Evolutionary conservation across 441 rosid genomes (phyloP).

Genomic region (Populus hybrid): DNA sequence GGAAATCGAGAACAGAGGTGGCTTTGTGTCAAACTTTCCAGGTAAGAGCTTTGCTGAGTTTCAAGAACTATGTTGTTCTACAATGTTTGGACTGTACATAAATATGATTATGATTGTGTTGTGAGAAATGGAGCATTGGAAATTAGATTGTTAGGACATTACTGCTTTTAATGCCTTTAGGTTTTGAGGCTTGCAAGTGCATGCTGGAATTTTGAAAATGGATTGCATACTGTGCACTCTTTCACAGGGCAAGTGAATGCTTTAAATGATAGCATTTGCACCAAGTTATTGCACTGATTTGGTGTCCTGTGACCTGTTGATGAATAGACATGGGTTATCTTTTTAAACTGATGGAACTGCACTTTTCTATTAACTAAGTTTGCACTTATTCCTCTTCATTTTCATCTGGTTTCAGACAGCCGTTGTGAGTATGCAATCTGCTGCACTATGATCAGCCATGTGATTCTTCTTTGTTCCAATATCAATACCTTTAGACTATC

Average conservation of each 20-base stretch:
- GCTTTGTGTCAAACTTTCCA: constrained; percentile 81
- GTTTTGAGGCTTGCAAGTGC: not conserved
- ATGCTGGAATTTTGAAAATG: not conserved
- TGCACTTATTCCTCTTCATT: no score
- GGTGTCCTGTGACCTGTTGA: not conserved
- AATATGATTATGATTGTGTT: not conserved
- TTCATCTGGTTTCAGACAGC: not conserved
- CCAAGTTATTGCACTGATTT: not conserved
- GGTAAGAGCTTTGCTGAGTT: constrained; percentile 37
- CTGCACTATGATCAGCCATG: not conserved
- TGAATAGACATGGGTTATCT: not conserved
- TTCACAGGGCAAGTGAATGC: not conserved
- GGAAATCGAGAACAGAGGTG: constrained; percentile 73
- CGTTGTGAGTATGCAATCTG: not conserved
- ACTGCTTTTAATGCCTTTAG: not conserved
- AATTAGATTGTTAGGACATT: not conserved
- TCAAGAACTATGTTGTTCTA: not conserved
- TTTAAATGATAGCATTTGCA: not conserved
- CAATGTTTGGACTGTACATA: not conserved
- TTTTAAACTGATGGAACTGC: not conserved
- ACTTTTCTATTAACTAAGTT: not conserved
- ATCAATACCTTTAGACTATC: not conserved
- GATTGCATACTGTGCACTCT: not conserved
- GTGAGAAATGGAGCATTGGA: not conserved
- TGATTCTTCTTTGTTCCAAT: not conserved